phyloP scores from a whole-genome alignment of 768 basidiomycete genomes.

The Phylloporus scabripes region DNA sequence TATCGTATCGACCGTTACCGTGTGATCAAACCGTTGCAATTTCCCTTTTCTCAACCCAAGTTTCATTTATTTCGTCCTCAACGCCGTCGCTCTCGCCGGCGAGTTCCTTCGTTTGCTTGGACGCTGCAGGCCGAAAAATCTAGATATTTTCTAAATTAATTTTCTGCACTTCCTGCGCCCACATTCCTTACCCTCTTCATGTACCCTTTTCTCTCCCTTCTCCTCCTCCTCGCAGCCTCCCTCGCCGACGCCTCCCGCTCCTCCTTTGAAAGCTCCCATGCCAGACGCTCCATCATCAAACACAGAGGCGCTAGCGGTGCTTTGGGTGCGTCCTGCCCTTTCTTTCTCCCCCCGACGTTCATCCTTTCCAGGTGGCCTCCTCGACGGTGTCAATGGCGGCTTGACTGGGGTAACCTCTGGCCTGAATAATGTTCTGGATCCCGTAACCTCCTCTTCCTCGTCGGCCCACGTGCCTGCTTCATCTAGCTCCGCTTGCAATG shows the following conservation, averaged over 20 bases:
- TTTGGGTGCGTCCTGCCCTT: conserved; percentile 7
- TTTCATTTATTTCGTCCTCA: conserved; percentile 4
- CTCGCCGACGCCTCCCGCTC: conserved; percentile 36
- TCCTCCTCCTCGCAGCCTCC: conserved; percentile 27
- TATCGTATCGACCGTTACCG: conserved; percentile 9
- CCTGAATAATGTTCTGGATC: conserved; percentile 11
- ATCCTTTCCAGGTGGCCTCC: conserved; percentile 7
- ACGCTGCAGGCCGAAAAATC: not conserved
- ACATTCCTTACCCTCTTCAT: conserved; percentile 39
- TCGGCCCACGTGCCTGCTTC: conserved; percentile 6
- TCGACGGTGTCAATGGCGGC: not conserved
- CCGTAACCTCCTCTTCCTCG: not conserved
- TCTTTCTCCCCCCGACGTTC: not conserved
- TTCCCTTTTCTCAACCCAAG: not conserved
- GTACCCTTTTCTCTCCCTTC: conserved; percentile 14
- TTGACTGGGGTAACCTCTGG: not conserved
- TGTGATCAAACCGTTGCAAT: conserved; percentile 14
- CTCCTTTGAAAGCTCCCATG: conserved; percentile 33
- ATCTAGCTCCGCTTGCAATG: conserved; percentile 8
- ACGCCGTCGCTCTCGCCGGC: conserved; percentile 14
- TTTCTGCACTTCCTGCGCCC: conserved; percentile 12
- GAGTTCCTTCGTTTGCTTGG: not conserved
- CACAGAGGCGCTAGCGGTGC: conserved; percentile 21
- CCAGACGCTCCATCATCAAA: conserved; percentile 27
- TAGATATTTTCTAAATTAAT: not conserved